These are phyloP conservation scores for Plenodomus lindquistii DNA, from an alignment of 2,329 filamentous ascomycete genomes.

Conservation along the genomic window DNA sequence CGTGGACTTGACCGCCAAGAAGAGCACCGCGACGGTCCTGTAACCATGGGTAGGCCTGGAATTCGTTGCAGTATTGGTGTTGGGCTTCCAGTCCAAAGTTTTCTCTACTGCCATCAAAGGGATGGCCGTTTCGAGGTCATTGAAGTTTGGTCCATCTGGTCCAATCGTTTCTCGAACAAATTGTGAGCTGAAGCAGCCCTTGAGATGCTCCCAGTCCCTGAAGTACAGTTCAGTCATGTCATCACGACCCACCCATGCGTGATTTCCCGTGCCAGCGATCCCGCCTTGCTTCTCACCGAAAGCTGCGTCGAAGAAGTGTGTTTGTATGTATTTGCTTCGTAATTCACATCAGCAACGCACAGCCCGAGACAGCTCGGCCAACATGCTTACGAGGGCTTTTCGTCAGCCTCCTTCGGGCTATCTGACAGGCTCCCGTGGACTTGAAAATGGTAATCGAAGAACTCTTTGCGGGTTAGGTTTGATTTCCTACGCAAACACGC, in stretches of 20 bases:
- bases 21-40: not conserved
- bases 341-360: too few species aligned
- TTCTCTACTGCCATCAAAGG: not conserved
- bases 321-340: conserved; percentile 3
- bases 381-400: conserved; percentile 2
- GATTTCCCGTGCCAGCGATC: not conserved
- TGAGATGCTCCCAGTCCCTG: conserved; percentile 2
- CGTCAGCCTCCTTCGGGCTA: not conserved
- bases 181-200: conserved; percentile 1
- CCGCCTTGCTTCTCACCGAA: not conserved
- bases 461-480: conserved; percentile 4
- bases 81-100: not conserved
- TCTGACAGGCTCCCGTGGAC: conserved; percentile 2
- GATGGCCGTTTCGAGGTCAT: conserved; percentile 1
- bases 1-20: not conserved
- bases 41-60: not conserved
- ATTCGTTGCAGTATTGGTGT: not conserved
- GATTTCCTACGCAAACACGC: conserved; percentile 2
- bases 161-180: not conserved
- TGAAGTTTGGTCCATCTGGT: conserved; percentile 3
- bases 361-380: not conserved
- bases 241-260: not conserved
- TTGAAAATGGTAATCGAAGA: conserved; percentile 6
- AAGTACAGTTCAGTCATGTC: conserved; percentile 7
- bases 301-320: conserved; percentile 5